These are phyloP conservation scores for Diaporthe longicolla DNA, from an alignment of 2,329 filamentous ascomycete species.

Conservation along the genomic window DNA sequence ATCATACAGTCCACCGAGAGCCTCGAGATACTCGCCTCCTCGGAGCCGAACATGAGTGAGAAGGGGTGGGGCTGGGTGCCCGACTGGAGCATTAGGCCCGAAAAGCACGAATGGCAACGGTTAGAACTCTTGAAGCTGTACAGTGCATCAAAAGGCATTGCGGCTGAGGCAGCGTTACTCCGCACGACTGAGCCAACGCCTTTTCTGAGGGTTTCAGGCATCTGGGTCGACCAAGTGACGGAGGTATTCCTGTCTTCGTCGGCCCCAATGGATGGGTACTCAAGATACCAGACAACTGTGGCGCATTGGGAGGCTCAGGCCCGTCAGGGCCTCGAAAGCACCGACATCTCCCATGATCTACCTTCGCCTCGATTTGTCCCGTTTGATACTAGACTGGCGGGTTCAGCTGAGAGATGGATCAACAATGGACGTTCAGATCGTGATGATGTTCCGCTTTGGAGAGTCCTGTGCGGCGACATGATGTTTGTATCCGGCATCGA, in stretches of 20 bases:
- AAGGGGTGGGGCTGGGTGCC: background rate
- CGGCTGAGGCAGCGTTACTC: background rate
- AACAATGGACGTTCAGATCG: too few relatives aligned
- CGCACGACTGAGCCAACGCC: background rate
- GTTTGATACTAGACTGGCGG: background rate
- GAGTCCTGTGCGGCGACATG: too few relatives aligned
- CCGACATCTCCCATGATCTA: too few relatives aligned
- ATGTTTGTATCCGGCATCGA: background rate
- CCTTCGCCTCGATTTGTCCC: background rate
- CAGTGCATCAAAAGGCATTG: constrained; percentile 1
- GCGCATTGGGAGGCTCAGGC: background rate
- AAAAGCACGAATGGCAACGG: constrained; percentile 11
- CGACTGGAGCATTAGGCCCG: background rate
- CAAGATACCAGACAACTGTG: background rate
- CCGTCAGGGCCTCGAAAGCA: too few relatives aligned
- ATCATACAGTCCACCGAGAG: background rate
- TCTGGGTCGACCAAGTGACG: background rate
- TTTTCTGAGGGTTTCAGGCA: background rate
- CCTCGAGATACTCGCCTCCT: background rate
- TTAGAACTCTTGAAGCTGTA: background rate
- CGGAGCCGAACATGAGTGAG: background rate
- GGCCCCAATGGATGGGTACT: constrained; percentile 14
- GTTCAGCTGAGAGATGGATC: too few relatives aligned
- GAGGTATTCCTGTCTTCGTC: background rate
- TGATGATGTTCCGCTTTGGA: too few relatives aligned